Percentiles rank a stretch among this genome's conserved stretches.
phyloP scores from a whole-genome alignment of 1,139 yeast genomes.

The Arxiozyma bovina region DNA sequence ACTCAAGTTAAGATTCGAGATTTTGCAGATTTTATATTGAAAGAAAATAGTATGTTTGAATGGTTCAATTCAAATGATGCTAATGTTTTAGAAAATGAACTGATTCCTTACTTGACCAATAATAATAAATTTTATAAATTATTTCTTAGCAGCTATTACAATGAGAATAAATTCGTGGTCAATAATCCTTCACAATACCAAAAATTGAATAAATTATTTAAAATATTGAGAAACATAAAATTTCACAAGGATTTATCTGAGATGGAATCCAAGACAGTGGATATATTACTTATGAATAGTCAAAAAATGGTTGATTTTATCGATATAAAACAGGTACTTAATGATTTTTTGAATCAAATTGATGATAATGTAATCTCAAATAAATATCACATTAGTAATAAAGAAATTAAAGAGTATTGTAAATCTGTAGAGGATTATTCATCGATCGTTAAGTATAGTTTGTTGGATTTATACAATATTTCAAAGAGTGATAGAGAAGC shows the following conservation, averaged over 20 bases:
- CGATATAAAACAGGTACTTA: slow-evolving; percentile 7
- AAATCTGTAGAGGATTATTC: slow-evolving; percentile 10
- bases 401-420: slow-evolving; percentile 12
- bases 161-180: slow-evolving; percentile 13
- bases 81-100: slow-evolving; percentile 9
- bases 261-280: slow-evolving; percentile 12
- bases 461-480: slow-evolving; percentile 17
- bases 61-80: slow-evolving; percentile 1
- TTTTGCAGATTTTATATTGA: slow-evolving; percentile 9
- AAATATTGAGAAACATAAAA: slow-evolving; percentile 2
- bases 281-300: slow-evolving; percentile 21
- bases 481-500: slow-evolving; percentile 15
- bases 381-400: slow-evolving; percentile 8
- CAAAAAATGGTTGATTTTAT: slow-evolving; percentile 8
- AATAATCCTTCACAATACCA: slow-evolving; percentile 11
- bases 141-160: slow-evolving; percentile 15
- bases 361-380: slow-evolving; percentile 9
- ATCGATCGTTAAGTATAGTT: slow-evolving; percentile 10
- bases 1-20: slow-evolving; percentile 13
- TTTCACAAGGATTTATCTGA: background rate
- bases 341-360: slow-evolving; percentile 11
- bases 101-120: slow-evolving; percentile 18
- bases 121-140: slow-evolving; percentile 5
- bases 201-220: slow-evolving; percentile 10
- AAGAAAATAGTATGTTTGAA: background rate